These are phyloP conservation scores for Colletotrichum australisinense DNA, from an alignment of 2,329 filamentous ascomycete species.

Conservation along the genomic window DNA sequence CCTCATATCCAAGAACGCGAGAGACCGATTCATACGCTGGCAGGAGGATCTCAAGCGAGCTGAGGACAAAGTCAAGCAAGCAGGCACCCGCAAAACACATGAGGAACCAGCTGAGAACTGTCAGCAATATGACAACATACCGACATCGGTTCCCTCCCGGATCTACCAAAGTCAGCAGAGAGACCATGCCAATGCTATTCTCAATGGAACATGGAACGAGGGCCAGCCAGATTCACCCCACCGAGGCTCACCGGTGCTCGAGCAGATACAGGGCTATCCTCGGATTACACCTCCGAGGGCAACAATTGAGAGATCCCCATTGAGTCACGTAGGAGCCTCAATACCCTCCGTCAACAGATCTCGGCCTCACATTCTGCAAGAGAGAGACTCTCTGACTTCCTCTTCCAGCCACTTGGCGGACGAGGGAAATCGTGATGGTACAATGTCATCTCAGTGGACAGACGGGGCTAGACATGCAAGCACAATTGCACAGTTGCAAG, in stretches of 20 bases:
- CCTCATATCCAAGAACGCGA: constrained; percentile 83
- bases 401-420: constrained; percentile 3
- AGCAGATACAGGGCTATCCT: constrained; percentile 10
- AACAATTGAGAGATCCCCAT: constrained; percentile 40
- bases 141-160: constrained; percentile 17
- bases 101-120: constrained; percentile 38
- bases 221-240: constrained; percentile 70
- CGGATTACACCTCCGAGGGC: constrained; percentile 28
- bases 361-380: constrained; percentile 2
- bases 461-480: constrained; percentile 24
- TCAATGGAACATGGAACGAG: constrained; percentile 71
- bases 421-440: constrained; percentile 34
- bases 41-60: constrained; percentile 75
- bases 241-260: constrained; percentile 37
- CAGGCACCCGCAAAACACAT: constrained; percentile 35
- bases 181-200: constrained; percentile 66
- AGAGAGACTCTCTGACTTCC: background rate
- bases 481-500: constrained; percentile 30
- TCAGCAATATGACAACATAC: constrained; percentile 47
- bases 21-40: constrained; percentile 86
- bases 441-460: constrained; percentile 30
- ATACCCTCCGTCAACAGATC: constrained; percentile 18
- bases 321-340: constrained; percentile 41
- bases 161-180: constrained; percentile 40
- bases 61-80: constrained; percentile 56